Percentiles rank a stretch among this genome's conserved stretches.
These are phyloP conservation scores for Nicotiana undulata DNA, from an alignment of 257 asterid genomes.

Conservation along the genomic window DNA sequence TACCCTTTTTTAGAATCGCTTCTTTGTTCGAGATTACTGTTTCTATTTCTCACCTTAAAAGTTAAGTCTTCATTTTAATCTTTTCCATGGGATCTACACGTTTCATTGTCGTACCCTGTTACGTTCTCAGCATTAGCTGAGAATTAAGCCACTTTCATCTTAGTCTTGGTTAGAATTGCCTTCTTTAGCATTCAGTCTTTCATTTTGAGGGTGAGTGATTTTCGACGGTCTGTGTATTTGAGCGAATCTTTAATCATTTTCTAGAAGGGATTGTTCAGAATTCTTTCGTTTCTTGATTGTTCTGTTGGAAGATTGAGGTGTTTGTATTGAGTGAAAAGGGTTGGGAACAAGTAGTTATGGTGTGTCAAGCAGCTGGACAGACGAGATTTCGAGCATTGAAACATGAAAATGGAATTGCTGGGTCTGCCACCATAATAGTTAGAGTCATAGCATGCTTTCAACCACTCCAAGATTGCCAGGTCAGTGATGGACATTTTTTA, in stretches of 20 bases:
- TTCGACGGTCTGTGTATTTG: neutral
- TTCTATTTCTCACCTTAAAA: neutral
- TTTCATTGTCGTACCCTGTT: conserved; percentile 65
- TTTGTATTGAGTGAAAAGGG: conserved; percentile 30
- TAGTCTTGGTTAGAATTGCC: neutral
- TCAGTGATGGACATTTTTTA: conserved; percentile 10
- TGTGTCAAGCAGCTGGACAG: conserved; percentile 95
- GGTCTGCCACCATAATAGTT: conserved; percentile 86
- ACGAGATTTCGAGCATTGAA: conserved; percentile 95
- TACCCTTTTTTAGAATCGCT: neutral
- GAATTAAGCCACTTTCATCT: neutral
- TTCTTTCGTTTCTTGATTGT: conserved; percentile 9
- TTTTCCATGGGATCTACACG: conserved; percentile 70
- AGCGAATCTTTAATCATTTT: neutral
- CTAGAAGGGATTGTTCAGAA: neutral
- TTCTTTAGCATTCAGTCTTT: neutral
- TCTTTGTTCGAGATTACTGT: neutral
- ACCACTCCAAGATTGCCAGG: conserved; percentile 99
- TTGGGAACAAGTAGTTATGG: conserved; percentile 89
- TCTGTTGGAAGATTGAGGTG: conserved; percentile 20
- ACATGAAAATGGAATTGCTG: conserved; percentile 83
- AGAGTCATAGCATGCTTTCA: conserved; percentile 97
- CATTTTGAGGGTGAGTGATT: neutral
- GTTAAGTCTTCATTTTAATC: neutral
- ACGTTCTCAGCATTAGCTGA: conserved; percentile 69